A percentile compares a stretch with the other conserved stretches of the same genome.
These are phyloP conservation scores for Auxenochlorella pyrenoidosa DNA, from an alignment of 139 green algal species.

Conservation along the genomic window DNA sequence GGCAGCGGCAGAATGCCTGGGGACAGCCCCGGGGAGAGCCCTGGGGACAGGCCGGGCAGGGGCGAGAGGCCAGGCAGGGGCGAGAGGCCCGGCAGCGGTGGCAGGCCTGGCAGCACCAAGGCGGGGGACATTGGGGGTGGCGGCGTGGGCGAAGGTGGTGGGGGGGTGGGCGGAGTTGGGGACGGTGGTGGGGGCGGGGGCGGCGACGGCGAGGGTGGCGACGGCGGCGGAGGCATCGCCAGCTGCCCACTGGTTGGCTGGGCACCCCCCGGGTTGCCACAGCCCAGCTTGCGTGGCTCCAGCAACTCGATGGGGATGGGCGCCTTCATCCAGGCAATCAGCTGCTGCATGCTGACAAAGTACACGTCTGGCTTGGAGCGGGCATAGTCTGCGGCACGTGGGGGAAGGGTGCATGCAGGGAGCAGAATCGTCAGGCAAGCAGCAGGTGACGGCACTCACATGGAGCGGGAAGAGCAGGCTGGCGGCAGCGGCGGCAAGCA, in stretches of 20 bases:
- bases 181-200: neutral
- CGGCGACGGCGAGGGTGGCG: neutral
- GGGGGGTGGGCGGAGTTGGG: neutral
- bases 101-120: neutral
- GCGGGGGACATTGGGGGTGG: neutral
- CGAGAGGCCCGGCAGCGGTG: neutral
- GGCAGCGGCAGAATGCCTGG: neutral
- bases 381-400: neutral
- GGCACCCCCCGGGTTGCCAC: constrained; percentile 16
- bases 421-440: neutral
- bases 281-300: neutral
- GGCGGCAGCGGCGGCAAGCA: too few relatives aligned
- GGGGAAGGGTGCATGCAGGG: neutral
- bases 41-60: neutral
- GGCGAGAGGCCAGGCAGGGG: neutral
- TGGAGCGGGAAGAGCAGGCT: neutral
- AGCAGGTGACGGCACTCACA: neutral
- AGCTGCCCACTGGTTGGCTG: neutral
- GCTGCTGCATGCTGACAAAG: constrained; percentile 32
- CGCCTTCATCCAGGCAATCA: neutral
- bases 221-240: neutral
- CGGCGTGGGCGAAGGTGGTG: neutral
- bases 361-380: constrained; percentile 18
- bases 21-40: neutral
- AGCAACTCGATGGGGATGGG: constrained; percentile 7